Evolutionary conservation across 2,329 filamentous ascomycete genomes (phyloP).

Genomic region (Cadophora malorum): DNA sequence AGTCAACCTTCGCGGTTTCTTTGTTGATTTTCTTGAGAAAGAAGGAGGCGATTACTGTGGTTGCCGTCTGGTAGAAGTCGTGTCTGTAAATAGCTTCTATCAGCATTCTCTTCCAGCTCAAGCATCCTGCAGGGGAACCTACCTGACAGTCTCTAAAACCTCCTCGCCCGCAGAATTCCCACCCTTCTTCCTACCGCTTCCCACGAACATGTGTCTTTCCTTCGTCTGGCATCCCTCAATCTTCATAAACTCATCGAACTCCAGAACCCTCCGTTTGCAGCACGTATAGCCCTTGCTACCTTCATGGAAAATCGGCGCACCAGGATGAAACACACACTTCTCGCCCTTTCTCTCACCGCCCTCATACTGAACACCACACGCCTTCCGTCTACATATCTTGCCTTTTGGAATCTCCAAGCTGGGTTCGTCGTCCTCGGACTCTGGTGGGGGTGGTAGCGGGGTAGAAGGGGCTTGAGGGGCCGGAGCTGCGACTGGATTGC

Average conservation of each 20-base stretch:
- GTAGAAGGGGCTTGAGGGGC: slow-evolving; percentile 50
- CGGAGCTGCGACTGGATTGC: slow-evolving; percentile 54
- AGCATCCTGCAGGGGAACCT: slow-evolving; percentile 42
- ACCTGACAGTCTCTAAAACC: slow-evolving; percentile 79
- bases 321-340: slow-evolving; percentile 87
- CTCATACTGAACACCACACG: slow-evolving; percentile 72
- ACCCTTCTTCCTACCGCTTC: slow-evolving; percentile 71
- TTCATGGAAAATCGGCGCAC: slow-evolving; percentile 93
- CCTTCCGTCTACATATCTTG: slow-evolving; percentile 77
- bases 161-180: slow-evolving; percentile 67
- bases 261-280: slow-evolving; percentile 92
- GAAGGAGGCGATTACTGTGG: slow-evolving; percentile 85
- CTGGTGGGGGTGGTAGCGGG: slow-evolving; percentile 67
- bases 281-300: slow-evolving; percentile 98
- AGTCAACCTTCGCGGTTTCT: slow-evolving; percentile 73
- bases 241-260: slow-evolving; percentile 98
- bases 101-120: slow-evolving; percentile 3
- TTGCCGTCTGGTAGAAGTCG: slow-evolving; percentile 94
- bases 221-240: slow-evolving; percentile 90
- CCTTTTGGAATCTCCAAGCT: slow-evolving; percentile 74
- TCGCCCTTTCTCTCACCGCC: slow-evolving; percentile 69
- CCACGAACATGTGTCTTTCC: slow-evolving; percentile 82
- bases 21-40: slow-evolving; percentile 98
- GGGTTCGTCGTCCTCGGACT: slow-evolving; percentile 89
- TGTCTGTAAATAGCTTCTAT: slow-evolving; percentile 55